Evolutionary conservation across 1,139 yeast genomes (phyloP), one percentile per base, ranked within the genome.

Genomic region (Dujonia santamariae): DNA sequence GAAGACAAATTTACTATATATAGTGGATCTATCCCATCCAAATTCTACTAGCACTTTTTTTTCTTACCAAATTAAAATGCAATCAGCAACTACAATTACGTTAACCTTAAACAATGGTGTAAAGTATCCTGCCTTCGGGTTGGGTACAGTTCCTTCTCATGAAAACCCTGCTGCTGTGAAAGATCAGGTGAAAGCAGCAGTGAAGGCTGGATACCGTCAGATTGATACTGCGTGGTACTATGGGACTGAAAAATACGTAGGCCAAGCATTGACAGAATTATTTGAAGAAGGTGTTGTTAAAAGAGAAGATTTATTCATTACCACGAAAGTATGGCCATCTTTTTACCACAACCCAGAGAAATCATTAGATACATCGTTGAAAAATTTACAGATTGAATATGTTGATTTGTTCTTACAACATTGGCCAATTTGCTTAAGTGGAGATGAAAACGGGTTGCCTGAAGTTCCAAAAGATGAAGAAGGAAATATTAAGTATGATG

Each of bases 291-390:
- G 77, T 0, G 59, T 59, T 9, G 60, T 72, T 16, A 75, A 65
- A 41, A 65, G 85, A 41, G 79, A 75, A 41, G 84, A 78, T 26
- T 39, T 78, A 8, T 78, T 76, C 47, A 63, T 78, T 43, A 78
- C 84, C 4, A 72, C 82, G 4, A 78, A 78, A 48, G 80, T 78
- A 4, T 78, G 84, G 83, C 61, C 69, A 3, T 61, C 68, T 9
- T 58, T 48, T 35, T 57, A 56, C 41, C 61, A 61, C 34, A 56
- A 44, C 35, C 70, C 70, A 3, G 70, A 61, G 39, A 56, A 55
- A 37, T 63, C 72, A 2, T 50, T 66, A 27, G 64, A 66, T 26
- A 37, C 45, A 22, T 64, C 72, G 2, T 57, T 66, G 37, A 35
- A 48, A 11, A 57, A 53, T 16, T 51, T 77, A 39, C 75, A 76